These are phyloP conservation scores for Meripilus lineatus DNA, from an alignment of 1,284 basidiomycete species.

Conservation along the genomic window DNA sequence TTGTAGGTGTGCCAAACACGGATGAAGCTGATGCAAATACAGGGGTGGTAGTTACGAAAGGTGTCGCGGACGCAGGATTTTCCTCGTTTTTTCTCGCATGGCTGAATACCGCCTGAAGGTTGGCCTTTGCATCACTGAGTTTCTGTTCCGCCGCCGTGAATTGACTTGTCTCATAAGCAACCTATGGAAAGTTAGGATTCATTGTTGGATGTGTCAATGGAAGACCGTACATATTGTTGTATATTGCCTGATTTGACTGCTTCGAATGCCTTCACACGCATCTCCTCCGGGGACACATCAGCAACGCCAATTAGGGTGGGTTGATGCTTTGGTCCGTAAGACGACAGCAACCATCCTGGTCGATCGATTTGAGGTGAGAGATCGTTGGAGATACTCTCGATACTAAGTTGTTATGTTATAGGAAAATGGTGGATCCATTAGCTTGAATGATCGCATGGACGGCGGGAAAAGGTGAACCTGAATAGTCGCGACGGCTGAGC, in stretches of 20 bases:
- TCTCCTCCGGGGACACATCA: constrained; percentile 80
- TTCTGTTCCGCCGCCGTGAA: constrained; percentile 35
- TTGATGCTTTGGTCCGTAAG: constrained; percentile 78
- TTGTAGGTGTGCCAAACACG: constrained; percentile 23
- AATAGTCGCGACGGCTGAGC: constrained; percentile 27
- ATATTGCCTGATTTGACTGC: constrained; percentile 54
- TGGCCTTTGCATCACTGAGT: constrained; percentile 43
- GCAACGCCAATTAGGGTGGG: constrained; percentile 62
- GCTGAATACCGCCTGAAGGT: constrained; percentile 44
- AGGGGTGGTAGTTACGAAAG: constrained; percentile 6
- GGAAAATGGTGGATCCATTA: constrained; percentile 15
- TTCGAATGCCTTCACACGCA: constrained; percentile 63
- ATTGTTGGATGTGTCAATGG: not conserved
- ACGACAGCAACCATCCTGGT: constrained; percentile 81
- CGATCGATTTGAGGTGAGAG: constrained; percentile 56
- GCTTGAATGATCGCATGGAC: constrained; percentile 7
- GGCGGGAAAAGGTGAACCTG: constrained; percentile 33
- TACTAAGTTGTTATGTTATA: constrained; percentile 33
- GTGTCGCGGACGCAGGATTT: constrained; percentile 11
- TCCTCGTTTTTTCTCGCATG: constrained; percentile 33
- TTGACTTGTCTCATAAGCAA: constrained; percentile 51
- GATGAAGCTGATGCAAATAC: constrained; percentile 16
- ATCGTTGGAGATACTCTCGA: constrained; percentile 58
- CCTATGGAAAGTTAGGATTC: constrained; percentile 26
- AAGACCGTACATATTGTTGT: constrained; percentile 64